These are phyloP conservation scores for Apostasia ramifera DNA, from an alignment of 106 monocot species.

Conservation along the genomic window DNA sequence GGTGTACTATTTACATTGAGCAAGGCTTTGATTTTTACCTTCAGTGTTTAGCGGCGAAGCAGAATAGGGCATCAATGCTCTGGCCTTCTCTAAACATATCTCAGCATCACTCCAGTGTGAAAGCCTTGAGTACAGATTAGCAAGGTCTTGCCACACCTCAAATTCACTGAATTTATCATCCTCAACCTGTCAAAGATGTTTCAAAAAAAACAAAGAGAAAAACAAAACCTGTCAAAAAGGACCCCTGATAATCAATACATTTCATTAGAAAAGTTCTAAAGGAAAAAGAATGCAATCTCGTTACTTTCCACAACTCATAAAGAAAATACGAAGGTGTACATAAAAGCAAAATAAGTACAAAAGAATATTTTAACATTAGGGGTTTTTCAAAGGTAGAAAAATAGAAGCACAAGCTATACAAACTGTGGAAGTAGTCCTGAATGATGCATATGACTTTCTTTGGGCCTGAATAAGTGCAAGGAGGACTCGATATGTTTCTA, in stretches of 20 bases:
- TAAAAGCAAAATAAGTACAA: too few species aligned
- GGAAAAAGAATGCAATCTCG: background rate
- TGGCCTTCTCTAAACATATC: constrained; percentile 84
- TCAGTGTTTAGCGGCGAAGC: constrained; percentile 51
- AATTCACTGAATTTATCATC: constrained; percentile 58
- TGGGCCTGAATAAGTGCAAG: constrained; percentile 91
- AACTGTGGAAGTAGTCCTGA: constrained; percentile 56
- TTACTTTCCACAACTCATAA: too few species aligned
- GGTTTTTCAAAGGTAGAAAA: background rate
- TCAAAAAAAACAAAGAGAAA: too few species aligned
- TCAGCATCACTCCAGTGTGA: constrained; percentile 83
- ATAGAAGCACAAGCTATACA: background rate
- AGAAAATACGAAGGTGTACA: too few species aligned
- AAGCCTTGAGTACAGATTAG: constrained; percentile 71
- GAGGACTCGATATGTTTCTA: constrained; percentile 64
- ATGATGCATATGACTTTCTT: constrained; percentile 54
- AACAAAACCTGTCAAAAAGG: too few species aligned
- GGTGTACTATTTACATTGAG: too few species aligned
- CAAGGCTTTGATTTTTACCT: constrained; percentile 34
- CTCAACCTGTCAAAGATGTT: constrained; percentile 26
- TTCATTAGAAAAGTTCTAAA: background rate
- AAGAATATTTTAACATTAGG: too few species aligned
- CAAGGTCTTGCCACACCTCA: constrained; percentile 97
- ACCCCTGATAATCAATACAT: background rate
- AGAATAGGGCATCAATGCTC: constrained; percentile 57